phyloP scores from a whole-genome alignment of 768 basidiomycete genomes.

The Auricularia cornea region DNA sequence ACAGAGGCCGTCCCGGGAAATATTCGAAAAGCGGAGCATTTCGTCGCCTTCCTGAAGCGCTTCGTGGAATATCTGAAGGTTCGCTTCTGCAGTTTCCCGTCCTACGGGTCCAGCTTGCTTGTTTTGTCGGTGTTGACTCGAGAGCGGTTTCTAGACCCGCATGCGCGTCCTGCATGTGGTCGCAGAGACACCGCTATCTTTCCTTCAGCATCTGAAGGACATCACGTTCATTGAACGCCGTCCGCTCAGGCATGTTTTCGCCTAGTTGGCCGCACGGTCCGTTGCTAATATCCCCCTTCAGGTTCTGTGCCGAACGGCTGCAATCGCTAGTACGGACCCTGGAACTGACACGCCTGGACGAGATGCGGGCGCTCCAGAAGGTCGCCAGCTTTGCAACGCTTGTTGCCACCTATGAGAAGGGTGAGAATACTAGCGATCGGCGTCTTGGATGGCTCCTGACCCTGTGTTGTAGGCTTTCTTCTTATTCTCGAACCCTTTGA shows the following conservation, averaged over 20 bases:
- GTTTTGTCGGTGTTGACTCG: not conserved
- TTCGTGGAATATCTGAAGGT: conserved; percentile 99
- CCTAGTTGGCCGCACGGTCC: not conserved
- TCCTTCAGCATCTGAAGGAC: conserved; percentile 95
- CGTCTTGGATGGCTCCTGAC: not conserved
- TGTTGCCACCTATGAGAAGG: conserved; percentile 97
- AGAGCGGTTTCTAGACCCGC: conserved; percentile 54
- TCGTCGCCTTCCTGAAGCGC: conserved; percentile 94
- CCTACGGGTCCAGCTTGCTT: not conserved
- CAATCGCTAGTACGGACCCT: conserved; percentile 91
- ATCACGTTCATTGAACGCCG: conserved; percentile 96
- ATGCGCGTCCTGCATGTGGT: conserved; percentile 99
- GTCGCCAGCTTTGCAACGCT: conserved; percentile 94
- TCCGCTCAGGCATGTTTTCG: conserved; percentile 65
- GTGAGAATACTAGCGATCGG: conserved; percentile 27
- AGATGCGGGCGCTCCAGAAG: conserved; percentile 87
- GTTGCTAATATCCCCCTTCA: conserved; percentile 22
- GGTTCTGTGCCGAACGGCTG: conserved; percentile 93
- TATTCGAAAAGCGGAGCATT: conserved; percentile 97
- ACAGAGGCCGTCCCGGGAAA: conserved; percentile 96
- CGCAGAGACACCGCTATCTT: conserved; percentile 94
- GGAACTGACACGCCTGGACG: conserved; percentile 82
- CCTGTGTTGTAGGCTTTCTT: conserved; percentile 61
- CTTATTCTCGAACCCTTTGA: conserved; percentile 97
- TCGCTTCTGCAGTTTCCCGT: no score